These are phyloP conservation scores for Rhamnella rubrinervis DNA, from an alignment of 331 rosid species.

Conservation along the genomic window DNA sequence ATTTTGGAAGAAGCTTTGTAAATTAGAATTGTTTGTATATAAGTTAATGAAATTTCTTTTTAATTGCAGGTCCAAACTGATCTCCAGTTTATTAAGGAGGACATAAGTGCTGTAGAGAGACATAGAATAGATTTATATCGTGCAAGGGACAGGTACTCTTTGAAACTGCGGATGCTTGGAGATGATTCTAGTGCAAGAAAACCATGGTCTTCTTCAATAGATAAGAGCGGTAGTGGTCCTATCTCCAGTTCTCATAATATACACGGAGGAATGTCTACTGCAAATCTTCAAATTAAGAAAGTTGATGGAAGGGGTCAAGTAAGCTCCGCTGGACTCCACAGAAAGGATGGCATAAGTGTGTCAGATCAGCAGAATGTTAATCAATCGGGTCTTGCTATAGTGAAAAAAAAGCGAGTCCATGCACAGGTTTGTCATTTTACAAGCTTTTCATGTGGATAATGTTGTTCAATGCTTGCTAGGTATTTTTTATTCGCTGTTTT, in stretches of 20 bases:
- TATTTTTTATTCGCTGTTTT: not conserved
- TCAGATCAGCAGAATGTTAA: slow-evolving; percentile 61
- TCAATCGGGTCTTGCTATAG: slow-evolving; percentile 68
- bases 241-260: slow-evolving; percentile 50
- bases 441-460: slow-evolving; percentile 18
- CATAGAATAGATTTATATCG: slow-evolving; percentile 80
- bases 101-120: slow-evolving; percentile 76
- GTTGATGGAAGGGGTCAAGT: slow-evolving; percentile 56
- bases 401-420: slow-evolving; percentile 85
- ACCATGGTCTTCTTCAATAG: slow-evolving; percentile 63
- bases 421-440: slow-evolving; percentile 54
- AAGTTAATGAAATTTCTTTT: slow-evolving; percentile 17
- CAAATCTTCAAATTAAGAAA: slow-evolving; percentile 58
- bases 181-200: slow-evolving; percentile 67
- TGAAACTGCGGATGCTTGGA: slow-evolving; percentile 74
- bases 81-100: slow-evolving; percentile 93
- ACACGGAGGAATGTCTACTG: slow-evolving; percentile 59
- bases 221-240: slow-evolving; percentile 53
- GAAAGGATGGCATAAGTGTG: slow-evolving; percentile 67
- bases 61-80: slow-evolving; percentile 77
- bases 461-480: not conserved
- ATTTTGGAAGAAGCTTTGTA: not conserved
- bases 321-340: slow-evolving; percentile 52
- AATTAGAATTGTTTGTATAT: slow-evolving; percentile 12
- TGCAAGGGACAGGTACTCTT: slow-evolving; percentile 74